Evolutionary conservation across 2,329 filamentous ascomycete genomes (phyloP).

Genomic region (Clonostachys byssicola): DNA sequence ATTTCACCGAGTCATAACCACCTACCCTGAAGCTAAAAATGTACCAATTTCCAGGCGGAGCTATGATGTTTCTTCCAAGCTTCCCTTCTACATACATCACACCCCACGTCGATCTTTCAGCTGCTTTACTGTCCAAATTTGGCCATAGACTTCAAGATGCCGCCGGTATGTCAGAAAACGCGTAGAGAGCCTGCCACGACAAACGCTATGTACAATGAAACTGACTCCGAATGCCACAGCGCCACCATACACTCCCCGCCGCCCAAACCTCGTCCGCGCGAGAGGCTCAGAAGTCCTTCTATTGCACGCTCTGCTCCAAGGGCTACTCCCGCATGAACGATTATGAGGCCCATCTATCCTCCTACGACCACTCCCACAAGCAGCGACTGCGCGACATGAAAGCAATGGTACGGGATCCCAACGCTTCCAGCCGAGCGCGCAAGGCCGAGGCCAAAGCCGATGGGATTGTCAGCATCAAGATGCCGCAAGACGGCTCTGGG

Average conservation of each 20-base stretch:
- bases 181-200: no score
- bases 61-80: no score
- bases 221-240: conserved; percentile 32
- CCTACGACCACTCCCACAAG: conserved; percentile 94
- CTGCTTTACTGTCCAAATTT: no score
- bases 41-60: no score
- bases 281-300: conserved; percentile 76
- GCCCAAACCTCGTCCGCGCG: conserved; percentile 62
- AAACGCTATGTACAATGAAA: no score
- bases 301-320: conserved; percentile 85
- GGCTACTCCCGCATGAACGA: conserved; percentile 94
- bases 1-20: no score
- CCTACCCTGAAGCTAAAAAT: no score
- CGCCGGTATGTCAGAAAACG: no score
- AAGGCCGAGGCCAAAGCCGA: conserved; percentile 68
- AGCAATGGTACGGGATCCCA: conserved; percentile 71
- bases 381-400: conserved; percentile 88
- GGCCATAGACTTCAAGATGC: no score
- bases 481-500: conserved; percentile 29
- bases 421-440: conserved; percentile 59
- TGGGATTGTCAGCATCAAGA: conserved; percentile 64
- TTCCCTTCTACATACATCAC: no score
- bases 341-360: conserved; percentile 89
- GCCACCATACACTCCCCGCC: conserved; percentile 53
- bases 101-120: no score